Conservation (phyloP, 2,329 filamentous ascomycete genomes). For the Talaromyces sp. region DNA sequence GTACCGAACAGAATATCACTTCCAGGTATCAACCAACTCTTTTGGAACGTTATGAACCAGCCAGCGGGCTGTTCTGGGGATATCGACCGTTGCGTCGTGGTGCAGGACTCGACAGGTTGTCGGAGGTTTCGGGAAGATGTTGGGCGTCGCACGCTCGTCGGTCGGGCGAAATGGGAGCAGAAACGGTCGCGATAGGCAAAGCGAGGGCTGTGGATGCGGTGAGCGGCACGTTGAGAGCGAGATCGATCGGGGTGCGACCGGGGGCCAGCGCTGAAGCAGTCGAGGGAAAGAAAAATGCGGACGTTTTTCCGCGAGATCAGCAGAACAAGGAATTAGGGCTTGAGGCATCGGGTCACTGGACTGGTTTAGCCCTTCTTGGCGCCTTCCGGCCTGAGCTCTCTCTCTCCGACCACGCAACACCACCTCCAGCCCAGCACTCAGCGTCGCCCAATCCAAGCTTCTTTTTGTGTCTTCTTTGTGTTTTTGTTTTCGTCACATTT, state of each 20-base stretch:
- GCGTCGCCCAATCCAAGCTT: neutral
- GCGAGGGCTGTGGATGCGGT: neutral
- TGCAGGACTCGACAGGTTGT: constrained; percentile 7
- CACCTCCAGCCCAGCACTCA: neutral
- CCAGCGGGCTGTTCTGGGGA: neutral
- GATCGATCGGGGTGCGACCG: neutral
- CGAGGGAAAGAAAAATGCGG: constrained; percentile 10
- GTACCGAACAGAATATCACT: neutral
- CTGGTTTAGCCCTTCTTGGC: constrained; percentile 16
- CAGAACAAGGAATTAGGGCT: constrained; percentile 35
- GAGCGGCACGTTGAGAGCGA: neutral
- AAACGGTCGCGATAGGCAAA: constrained; percentile 1
- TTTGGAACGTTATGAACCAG: neutral
- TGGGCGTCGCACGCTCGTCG: constrained; percentile 7
- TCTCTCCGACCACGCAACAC: neutral
- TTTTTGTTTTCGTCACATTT: constrained; percentile 5
- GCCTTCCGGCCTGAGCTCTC: neutral
- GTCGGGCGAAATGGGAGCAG: neutral
- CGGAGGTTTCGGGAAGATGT: constrained; percentile 10
- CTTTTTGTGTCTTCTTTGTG: neutral
- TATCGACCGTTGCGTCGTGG: constrained; percentile 1
- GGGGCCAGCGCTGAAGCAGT: constrained; percentile 1
- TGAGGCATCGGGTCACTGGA: constrained; percentile 24
- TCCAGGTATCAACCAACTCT: neutral
- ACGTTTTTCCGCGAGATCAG: constrained; percentile 13